Evolutionary conservation across 306 rosid species (phyloP).

Genomic region (Morella rubra): DNA sequence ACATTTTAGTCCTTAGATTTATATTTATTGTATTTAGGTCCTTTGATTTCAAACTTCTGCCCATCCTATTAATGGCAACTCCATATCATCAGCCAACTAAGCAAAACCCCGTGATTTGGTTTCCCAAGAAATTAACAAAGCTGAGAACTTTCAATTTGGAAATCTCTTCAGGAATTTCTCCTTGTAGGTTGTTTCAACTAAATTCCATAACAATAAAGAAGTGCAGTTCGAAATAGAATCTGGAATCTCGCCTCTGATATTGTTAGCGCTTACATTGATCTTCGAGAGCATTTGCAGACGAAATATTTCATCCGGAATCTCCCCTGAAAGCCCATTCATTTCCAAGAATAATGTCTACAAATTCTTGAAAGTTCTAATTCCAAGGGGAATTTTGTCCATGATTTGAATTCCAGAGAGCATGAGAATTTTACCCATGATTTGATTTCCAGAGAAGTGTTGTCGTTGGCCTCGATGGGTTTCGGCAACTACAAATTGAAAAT

Average conservation of each 20-base stretch:
- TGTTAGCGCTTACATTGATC: conserved; percentile 45
- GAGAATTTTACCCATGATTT: conserved; percentile 31
- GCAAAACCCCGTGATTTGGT: conserved; percentile 26
- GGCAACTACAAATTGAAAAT: conserved; percentile 39
- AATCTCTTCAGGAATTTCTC: conserved; percentile 45
- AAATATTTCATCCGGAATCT: conserved; percentile 39
- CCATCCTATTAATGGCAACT: too few relatives aligned
- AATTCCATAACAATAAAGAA: conserved; percentile 40
- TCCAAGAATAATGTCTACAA: conserved; percentile 42
- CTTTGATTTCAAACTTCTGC: too few relatives aligned
- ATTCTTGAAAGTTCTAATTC: conserved; percentile 31
- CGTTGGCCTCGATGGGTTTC: conserved; percentile 30
- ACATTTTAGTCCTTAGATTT: too few relatives aligned
- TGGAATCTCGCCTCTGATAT: conserved; percentile 39
- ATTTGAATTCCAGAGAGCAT: conserved; percentile 33
- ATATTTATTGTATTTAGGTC: too few relatives aligned
- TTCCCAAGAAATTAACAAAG: conserved; percentile 43
- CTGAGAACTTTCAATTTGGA: conserved; percentile 31
- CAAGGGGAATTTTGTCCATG: conserved; percentile 46
- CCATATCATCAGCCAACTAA: too few relatives aligned
- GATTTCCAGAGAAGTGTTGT: conserved; percentile 42
- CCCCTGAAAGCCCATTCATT: conserved; percentile 36
- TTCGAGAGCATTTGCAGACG: conserved; percentile 14
- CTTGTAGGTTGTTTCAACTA: conserved; percentile 37
- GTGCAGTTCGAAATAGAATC: conserved; percentile 30